Evolutionary conservation across 352 stramenopile species (phyloP).

Genomic region (Elongisporangium undulatum): DNA sequence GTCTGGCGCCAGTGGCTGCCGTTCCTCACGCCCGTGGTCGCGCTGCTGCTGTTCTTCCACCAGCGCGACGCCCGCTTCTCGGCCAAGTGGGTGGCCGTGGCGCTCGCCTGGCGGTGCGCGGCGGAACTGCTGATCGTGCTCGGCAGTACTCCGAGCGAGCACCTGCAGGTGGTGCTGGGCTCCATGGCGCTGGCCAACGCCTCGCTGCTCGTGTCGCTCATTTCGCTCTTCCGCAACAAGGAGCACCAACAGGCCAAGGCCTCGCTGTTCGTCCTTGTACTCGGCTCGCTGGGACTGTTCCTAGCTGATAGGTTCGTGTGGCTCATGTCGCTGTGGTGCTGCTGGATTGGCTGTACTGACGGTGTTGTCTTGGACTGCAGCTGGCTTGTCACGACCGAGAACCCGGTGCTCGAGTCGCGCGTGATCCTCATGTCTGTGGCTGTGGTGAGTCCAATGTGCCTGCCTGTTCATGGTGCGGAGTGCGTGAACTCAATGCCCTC

Average conservation of each 20-base stretch:
- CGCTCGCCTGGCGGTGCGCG: conserved; percentile 68
- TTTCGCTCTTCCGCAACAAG: conserved; percentile 36
- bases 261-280: conserved; percentile 38
- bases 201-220: conserved; percentile 43
- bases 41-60: conserved; percentile 71
- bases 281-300: conserved; percentile 40
- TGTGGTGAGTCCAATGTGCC: conserved; percentile 41
- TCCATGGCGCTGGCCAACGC: conserved; percentile 47
- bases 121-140: conserved; percentile 69
- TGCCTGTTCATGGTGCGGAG: conserved; percentile 1
- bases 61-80: conserved; percentile 65
- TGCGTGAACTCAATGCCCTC: neutral
- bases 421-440: conserved; percentile 75
- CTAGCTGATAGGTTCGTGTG: conserved; percentile 67
- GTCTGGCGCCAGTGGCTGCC: conserved; percentile 61
- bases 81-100: conserved; percentile 79
- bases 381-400: conserved; percentile 50
- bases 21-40: conserved; percentile 58
- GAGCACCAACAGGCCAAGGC: conserved; percentile 52
- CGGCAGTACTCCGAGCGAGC: conserved; percentile 34
- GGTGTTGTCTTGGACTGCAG: conserved; percentile 14
- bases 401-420: conserved; percentile 49
- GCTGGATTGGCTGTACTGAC: neutral
- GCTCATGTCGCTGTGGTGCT: neutral
- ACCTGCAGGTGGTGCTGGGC: conserved; percentile 31